Evolutionary conservation across 108 stramenopile species (phyloP).

Genomic region (Conticribra guillardii): DNA sequence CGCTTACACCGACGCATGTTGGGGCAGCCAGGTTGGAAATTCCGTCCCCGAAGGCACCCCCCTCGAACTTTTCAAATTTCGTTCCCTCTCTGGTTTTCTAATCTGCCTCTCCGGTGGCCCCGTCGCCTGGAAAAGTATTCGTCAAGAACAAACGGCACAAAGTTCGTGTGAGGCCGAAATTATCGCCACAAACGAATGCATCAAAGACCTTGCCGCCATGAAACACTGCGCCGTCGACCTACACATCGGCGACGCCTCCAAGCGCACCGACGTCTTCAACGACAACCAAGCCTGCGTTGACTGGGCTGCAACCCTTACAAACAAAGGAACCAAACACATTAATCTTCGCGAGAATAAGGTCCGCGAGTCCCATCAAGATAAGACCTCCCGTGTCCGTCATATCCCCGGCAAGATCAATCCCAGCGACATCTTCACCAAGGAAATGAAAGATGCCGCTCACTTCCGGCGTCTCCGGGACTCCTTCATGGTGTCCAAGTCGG

Average conservation of each 20-base stretch:
- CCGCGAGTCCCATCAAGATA: no score
- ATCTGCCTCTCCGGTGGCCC: slow-evolving; percentile 12
- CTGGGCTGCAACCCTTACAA: no score
- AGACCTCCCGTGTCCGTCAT: no score
- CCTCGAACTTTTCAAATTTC: no score
- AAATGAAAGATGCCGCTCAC: no score
- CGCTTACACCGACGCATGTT: slow-evolving; percentile 19
- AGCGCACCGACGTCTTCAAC: not conserved
- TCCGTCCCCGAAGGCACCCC: no score
- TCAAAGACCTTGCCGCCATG: slow-evolving; percentile 5
- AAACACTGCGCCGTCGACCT: not conserved
- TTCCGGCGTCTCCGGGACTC: no score
- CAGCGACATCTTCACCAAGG: no score
- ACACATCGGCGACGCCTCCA: not conserved
- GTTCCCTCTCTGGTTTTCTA: no score
- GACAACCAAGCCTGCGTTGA: not conserved
- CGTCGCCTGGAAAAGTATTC: slow-evolving; percentile 8
- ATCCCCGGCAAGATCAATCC: no score
- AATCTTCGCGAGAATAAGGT: slow-evolving; percentile 1
- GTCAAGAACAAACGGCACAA: no score
- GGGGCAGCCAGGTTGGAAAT: slow-evolving; percentile 20
- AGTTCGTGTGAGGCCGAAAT: slow-evolving; percentile 30
- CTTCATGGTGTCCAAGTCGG: no score
- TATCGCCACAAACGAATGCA: slow-evolving; percentile 9
- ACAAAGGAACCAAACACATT: slow-evolving; percentile 8